Base-by-base conservation (phyloP, 78 protist species). In the Monosiga brevicollis region DNA sequence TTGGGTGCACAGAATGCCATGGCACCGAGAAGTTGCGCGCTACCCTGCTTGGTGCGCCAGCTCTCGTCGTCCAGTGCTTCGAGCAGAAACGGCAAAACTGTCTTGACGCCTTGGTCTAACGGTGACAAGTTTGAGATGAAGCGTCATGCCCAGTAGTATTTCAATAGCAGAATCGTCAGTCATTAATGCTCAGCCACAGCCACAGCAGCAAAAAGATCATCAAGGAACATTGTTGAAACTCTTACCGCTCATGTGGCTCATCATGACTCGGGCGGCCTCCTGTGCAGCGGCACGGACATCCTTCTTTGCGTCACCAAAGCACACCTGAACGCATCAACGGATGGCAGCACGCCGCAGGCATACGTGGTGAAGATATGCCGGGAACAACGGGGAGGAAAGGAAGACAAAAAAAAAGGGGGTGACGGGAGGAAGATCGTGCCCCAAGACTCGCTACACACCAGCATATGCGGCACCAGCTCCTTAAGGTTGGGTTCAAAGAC, bases 1-100 rank as follows among this genome's bases (percentile, higher is more conserved):
- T 91, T 84, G 2, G 98, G 97, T 0, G 96, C 91, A 83, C 96
- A 93, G 84, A 74, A 85, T 22, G 99, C 95, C 97, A 96, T 93
- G 35, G 93, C 78, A 74, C 99, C 99, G 20, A 93, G 80, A 71
- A 93, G 71, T 37, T 87, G 91, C 39, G 84, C 87, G 39, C 87
- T 37, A 32, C 90, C 91, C 42, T 89, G 90, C 88, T 94, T 92
- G 10, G 97, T 91, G 42, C 96, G 87, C 98, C 98, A 95, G 76
- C 80, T 76, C 41, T 88, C 41, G 84, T 91, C 95, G 26, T 91
- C 91, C 39, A 95, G 85, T 0, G 91, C 88, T 41, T 80, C 40
- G 25, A 94, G 84, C 40, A 96, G 90, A 40, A 88, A 42, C 36
- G 97, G 97, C 78, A 94, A 79, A 24, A 93, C 92, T 42, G 91